phyloP scores from a whole-genome alignment of 2,329 filamentous ascomycete species.

The Clarireedia paspali region DNA sequence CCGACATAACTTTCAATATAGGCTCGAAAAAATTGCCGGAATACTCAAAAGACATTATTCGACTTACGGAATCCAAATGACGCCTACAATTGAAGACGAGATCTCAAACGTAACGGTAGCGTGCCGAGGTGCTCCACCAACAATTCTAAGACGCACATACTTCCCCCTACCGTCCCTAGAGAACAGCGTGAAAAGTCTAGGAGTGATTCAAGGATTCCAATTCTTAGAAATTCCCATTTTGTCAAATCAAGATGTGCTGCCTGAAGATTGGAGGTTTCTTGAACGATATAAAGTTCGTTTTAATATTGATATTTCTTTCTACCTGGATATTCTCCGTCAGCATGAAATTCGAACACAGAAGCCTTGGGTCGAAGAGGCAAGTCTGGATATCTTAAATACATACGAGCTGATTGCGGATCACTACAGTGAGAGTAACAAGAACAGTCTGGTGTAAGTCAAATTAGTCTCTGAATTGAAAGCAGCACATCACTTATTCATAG shows the following conservation, averaged over 20 bases:
- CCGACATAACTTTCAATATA: slow-evolving; percentile 15
- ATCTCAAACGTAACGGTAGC: background rate
- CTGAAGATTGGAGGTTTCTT: slow-evolving; percentile 16
- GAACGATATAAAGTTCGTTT: slow-evolving; percentile 12
- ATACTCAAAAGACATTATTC: slow-evolving; percentile 8
- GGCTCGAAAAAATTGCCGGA: slow-evolving; percentile 13
- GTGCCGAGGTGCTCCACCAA: background rate
- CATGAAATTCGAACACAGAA: slow-evolving; percentile 3
- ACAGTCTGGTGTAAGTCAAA: slow-evolving; percentile 8
- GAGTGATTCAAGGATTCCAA: background rate
- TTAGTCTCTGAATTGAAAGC: background rate
- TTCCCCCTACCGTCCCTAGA: background rate
- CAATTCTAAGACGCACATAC: background rate
- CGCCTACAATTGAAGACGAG: background rate
- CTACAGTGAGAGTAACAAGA: slow-evolving; percentile 7
- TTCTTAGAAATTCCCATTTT: slow-evolving; percentile 4
- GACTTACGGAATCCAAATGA: background rate
- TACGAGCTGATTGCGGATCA: slow-evolving; percentile 15
- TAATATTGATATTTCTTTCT: slow-evolving; percentile 11
- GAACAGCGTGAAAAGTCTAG: background rate
- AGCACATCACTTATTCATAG: background rate
- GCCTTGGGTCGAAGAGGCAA: slow-evolving; percentile 4
- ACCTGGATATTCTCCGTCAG: slow-evolving; percentile 10
- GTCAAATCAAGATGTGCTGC: background rate
- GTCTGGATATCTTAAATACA: slow-evolving; percentile 11